Conservation (phyloP, 805 yeast species). For the Lipomyces sp. region DNA sequence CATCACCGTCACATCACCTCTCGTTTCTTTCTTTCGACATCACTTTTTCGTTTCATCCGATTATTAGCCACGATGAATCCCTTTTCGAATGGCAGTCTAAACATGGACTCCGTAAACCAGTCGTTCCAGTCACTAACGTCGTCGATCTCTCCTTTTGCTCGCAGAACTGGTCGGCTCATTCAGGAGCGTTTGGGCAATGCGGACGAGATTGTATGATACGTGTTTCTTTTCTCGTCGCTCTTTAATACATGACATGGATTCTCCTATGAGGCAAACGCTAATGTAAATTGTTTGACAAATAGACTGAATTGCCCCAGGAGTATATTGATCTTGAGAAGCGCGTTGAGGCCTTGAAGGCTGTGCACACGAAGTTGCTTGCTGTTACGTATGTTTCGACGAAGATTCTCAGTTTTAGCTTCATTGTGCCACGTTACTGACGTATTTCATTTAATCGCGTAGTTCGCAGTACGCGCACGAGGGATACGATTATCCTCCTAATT, state of each 20-base stretch:
- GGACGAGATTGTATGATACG: constrained; percentile 54
- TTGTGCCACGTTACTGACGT: neutral
- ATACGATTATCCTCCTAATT: constrained; percentile 77
- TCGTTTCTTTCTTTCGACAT: too few relatives aligned
- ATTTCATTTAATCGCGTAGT: constrained; percentile 33
- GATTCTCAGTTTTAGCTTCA: constrained; percentile 10
- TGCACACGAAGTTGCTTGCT: constrained; percentile 56
- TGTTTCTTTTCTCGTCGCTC: neutral
- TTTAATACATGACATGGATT: neutral
- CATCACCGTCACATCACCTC: too few relatives aligned
- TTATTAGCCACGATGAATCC: constrained; percentile 23
- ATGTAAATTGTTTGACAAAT: too few relatives aligned
- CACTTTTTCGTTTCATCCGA: too few relatives aligned
- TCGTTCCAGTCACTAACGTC: constrained; percentile 41
- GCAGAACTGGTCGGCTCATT: constrained; percentile 72
- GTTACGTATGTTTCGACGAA: constrained; percentile 43
- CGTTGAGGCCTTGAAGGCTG: constrained; percentile 67
- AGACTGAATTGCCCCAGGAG: constrained; percentile 77
- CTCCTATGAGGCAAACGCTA: neutral
- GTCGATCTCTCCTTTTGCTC: constrained; percentile 68
- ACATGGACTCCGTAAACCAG: constrained; percentile 38
- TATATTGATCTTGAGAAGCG: constrained; percentile 69
- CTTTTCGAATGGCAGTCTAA: constrained; percentile 14
- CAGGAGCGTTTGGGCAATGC: constrained; percentile 78
- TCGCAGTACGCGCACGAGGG: constrained; percentile 67